Evolutionary conservation across 1,284 basidiomycete genomes (phyloP), one percentile per base, ranked within the genome.

Genomic region (Trichosporon sp.): DNA sequence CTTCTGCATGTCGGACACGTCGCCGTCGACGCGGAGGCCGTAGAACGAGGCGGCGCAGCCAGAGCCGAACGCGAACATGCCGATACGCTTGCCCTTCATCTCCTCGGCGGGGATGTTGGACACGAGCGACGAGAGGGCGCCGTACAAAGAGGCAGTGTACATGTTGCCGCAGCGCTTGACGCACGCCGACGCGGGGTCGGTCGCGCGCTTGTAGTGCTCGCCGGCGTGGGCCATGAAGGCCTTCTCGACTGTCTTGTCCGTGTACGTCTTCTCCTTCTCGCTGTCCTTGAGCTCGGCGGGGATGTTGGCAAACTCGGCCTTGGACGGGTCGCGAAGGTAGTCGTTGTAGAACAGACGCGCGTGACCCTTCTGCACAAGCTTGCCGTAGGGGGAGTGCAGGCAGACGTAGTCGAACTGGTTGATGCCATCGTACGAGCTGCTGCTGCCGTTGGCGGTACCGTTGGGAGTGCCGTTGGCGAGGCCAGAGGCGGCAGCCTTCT

Each of bases 91-190:
- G 81, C 86, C 88, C 46, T 61, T 60, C 72, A 84, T 79, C 72
- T 73, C 62, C n/a, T 34, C 81, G 8, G 89, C 86, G 70, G 87
- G 85, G 49, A 90, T 85, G 52, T 84, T 84, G 60, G 89, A 85
- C 56, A 96, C 76, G 34, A 95, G 83, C 14, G 89, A 91, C 34
- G 93, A 91, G 65, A 99, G 86, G 70, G 92, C 94, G 63, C 92
- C 93, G 79, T 95, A 98, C 29, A 99, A 84, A 52, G 92, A 95
- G n/a, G 90, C 95, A 23, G 95, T 95, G 86, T 99, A 98, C 91
- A 95, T 96, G 87, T 99, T 98, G 16, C 95, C 95, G 75, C 94
- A 87, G 61, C 91, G 88, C 78, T 87, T 86, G 60, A 92, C 91
- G 82, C 89, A 89, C 68, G 87, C 86, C 85, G 93, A 92, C 27